Conservation (phyloP, 164 flowering plant species). For the Sedum album region DNA sequence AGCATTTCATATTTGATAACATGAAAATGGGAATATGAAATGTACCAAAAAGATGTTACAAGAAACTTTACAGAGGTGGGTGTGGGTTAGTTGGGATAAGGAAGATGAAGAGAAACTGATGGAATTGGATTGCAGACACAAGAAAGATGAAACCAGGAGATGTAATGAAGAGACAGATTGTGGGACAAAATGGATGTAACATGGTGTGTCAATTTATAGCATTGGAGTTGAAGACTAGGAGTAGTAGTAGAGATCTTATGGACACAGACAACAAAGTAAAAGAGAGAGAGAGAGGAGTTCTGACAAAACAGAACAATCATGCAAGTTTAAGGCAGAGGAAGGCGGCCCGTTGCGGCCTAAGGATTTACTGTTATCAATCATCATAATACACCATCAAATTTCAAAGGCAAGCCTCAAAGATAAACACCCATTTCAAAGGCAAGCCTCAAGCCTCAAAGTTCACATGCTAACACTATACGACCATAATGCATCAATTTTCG, state of each 20-base stretch:
- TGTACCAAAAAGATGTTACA: not conserved
- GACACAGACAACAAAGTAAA: not conserved
- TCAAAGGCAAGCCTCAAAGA: not conserved
- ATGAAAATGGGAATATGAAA: not conserved
- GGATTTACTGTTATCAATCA: not conserved
- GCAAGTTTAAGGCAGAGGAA: not conserved
- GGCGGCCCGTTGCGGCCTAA: not conserved
- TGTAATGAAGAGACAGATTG: not conserved
- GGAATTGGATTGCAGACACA: not conserved
- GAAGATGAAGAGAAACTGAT: not conserved
- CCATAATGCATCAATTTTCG: no score
- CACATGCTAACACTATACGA: no score
- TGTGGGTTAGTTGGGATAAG: not conserved
- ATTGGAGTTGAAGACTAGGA: not conserved
- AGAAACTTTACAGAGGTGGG: not conserved
- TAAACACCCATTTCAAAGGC: not conserved
- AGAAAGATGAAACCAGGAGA: not conserved
- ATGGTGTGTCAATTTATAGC: not conserved
- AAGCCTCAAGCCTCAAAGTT: not conserved
- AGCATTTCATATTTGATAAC: not conserved
- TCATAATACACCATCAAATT: not conserved
- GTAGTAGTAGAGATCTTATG: not conserved
- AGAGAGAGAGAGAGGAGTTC: not conserved
- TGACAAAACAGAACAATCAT: slow-evolving; percentile 1
- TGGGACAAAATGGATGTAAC: slow-evolving; percentile 5